Base-by-base conservation (phyloP, 371 early-diverging fungal genomes). In the Lichtheimia ornata region DNA sequence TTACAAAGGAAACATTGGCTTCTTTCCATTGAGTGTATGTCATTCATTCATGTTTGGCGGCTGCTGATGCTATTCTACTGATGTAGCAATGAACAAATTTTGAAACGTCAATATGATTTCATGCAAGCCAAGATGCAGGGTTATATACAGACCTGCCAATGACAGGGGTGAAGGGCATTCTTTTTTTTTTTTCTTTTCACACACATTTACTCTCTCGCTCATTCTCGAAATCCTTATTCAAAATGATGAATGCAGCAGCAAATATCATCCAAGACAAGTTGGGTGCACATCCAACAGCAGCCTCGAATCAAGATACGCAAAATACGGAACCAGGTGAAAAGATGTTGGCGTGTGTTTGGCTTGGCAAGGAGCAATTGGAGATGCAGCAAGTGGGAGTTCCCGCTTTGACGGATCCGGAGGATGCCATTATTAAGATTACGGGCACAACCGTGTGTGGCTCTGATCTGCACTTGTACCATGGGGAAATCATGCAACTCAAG, bases 371-470 rank as follows among this genome's bases (percentile, higher is more conserved):
- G 18, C 73, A 76, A 27, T 40, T 85, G 5, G 64, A 69, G 27
- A 65, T 86, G 64, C 76, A 65, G 60, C 56, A 62, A n/a, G 76
- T 76, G 2, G 70, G 73, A 18, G 65, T 67, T n/a, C 85, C 85
- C 7, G 66, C 59, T 3, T 62, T 86, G 17, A 82, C 84, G 11
- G 71, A 84, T 55, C 74, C 78, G 2, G 79, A 76, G 35, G 87
- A 85, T 73, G 84, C 76, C 11, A 56, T 86, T 27, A 57, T 86
- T 41, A 69, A 79, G 24, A 65, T 86, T 40, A 84, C 85, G 7
- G 82, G 74, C 25, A 75, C 71, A 7, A 82, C 75, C 25, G 73
- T 89, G n/a, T 89, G 88, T 67, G 88, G 87, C 4, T 78, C 79
- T 17, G 89, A 89, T 62, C 45, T 85, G 41, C 87, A 87, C 50